A percentile compares a stretch with the other conserved stretches of the same genome.
phyloP scores from a whole-genome alignment of 164 flowering plant species.

The Chimonanthus praecox region DNA sequence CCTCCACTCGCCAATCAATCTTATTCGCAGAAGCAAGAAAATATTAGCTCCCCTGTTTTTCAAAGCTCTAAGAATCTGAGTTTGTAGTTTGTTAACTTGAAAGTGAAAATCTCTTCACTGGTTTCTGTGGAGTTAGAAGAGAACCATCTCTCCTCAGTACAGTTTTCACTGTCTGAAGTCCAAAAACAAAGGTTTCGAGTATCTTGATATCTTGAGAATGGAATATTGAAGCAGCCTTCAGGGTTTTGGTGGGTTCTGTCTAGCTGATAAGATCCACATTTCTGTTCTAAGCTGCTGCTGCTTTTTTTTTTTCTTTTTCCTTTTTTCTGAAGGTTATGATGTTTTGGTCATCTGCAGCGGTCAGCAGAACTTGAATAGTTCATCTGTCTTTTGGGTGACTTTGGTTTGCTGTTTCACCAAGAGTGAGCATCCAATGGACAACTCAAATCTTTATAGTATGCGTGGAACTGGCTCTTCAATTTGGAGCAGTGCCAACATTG shows the following conservation, averaged over 20 bases:
- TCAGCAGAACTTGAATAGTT: background rate
- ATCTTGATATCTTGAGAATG: background rate
- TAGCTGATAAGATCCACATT: background rate
- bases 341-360: background rate
- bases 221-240: background rate
- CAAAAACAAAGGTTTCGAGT: background rate
- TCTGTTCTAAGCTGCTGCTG: too few relatives aligned
- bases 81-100: background rate
- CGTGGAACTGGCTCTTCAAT: background rate
- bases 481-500: slow-evolving; percentile 14
- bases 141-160: background rate
- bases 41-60: background rate
- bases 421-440: background rate
- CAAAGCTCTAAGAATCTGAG: background rate
- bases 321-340: background rate
- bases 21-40: background rate
- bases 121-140: background rate
- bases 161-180: background rate
- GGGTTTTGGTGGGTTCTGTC: background rate
- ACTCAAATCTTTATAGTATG: background rate
- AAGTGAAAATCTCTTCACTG: background rate
- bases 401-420: background rate
- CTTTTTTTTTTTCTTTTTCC: too few relatives aligned
- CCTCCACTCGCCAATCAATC: too few relatives aligned
- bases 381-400: background rate